Evolutionary conservation across 495 filamentous ascomycete species (phyloP), one percentile per base, ranked within the genome.

Genomic region (Penicillium egyptiacum): DNA sequence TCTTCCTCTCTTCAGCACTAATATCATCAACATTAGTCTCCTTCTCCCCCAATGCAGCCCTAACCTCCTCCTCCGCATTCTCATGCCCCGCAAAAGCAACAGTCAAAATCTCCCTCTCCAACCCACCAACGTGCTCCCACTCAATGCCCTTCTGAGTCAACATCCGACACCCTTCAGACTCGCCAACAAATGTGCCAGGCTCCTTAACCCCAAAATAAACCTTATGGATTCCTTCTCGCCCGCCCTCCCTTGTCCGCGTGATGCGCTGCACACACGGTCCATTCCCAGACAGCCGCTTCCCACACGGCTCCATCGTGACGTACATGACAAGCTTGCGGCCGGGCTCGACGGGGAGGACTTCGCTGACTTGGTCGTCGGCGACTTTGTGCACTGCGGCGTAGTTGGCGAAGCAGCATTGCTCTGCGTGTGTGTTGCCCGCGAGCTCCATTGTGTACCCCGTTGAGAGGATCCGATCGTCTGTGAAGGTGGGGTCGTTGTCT

Each of bases 281-380:
- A 68, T 97, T 94, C 3, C 92, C 92, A 42, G 86, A 91, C 28
- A 94, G 70, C 46, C 94, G 77, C 59, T 88, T 81, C 40, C 82
- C 88, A 71, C 94, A 98, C 1, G 94, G 94, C 74, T 98, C 94
- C 77, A 98, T 88, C 0, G 92, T 96, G 1, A 95, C 96, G 69
- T 97, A 98, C 30, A 98, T 76, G 11, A 85, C 80, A 4, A 88
- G 76, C 39, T 72, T 73, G 1, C 72, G 72, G 52, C 67, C 22
- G 0, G 64, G 48, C 37, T 72, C 66, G 8, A 60, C 55, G 0
- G 85, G 83, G 1, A 94, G 76, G 1, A 81, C 78, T 12, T 80
- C 69, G 16, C 63, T 71, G 12, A 92, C 75, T 12, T 74, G 60
- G 20, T 83, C 83, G 49, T 88, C 86, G 5, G 77, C 31, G 9